Conservation (phyloP, 306 rosid genomes). For the Rosa chinensis region DNA sequence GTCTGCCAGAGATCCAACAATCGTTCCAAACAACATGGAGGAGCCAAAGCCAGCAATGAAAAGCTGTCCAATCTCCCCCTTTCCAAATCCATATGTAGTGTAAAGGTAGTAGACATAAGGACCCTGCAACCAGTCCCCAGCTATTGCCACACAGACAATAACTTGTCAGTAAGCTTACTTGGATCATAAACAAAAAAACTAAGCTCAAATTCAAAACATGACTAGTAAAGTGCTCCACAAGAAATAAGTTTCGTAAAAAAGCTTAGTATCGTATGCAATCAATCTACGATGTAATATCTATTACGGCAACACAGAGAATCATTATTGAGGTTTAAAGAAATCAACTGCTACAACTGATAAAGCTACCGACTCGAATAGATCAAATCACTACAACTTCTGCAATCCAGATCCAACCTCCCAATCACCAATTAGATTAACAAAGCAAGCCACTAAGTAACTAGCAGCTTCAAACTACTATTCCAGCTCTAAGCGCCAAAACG, state of each 20-base stretch:
- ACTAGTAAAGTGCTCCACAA: background rate
- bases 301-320: no score
- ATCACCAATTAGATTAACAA: background rate
- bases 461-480: background rate
- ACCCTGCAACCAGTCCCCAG: conserved; percentile 99
- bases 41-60: conserved; percentile 99
- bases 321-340: background rate
- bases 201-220: background rate
- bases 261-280: background rate
- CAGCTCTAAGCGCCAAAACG: background rate
- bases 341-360: background rate
- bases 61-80: conserved; percentile 95
- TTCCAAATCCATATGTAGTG: conserved; percentile 79
- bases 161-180: background rate
- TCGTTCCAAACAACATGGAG: conserved; percentile 95
- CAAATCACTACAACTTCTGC: background rate
- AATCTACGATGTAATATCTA: background rate
- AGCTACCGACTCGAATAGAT: background rate
- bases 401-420: conserved; percentile 14
- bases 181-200: background rate
- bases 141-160: conserved; percentile 43
- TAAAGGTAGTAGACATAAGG: conserved; percentile 97
- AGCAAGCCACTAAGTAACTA: background rate
- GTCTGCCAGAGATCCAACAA: conserved; percentile 98
- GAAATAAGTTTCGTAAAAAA: background rate